Conservation (phyloP, 1,284 basidiomycete genomes). For the Melampsora larici-populina region DNA sequence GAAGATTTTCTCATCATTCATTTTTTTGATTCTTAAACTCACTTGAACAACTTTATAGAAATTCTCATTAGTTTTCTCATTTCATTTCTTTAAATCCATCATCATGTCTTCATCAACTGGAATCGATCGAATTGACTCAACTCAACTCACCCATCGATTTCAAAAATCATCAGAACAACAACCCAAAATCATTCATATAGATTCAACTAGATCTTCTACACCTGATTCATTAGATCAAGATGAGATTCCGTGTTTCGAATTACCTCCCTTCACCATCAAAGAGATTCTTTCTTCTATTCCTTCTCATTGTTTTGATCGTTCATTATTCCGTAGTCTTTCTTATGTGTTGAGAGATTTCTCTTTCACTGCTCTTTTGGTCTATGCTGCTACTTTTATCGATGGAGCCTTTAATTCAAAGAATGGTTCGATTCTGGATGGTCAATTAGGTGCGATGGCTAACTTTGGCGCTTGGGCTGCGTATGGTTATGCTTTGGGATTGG, state of each 20-base stretch:
- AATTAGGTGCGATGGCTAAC: slow-evolving; percentile 26
- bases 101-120: not conserved
- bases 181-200: slow-evolving; percentile 34
- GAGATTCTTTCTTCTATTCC: slow-evolving; percentile 83
- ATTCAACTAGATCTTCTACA: slow-evolving; percentile 21
- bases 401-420: slow-evolving; percentile 16
- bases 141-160: not conserved
- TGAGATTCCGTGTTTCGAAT: slow-evolving; percentile 15
- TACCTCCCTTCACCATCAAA: slow-evolving; percentile 65
- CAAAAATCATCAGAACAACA: not conserved
- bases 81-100: not conserved
- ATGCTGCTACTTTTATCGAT: slow-evolving; percentile 25
- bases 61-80: not conserved
- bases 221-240: not conserved
- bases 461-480: slow-evolving; percentile 64
- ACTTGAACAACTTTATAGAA: no score
- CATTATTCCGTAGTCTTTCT: slow-evolving; percentile 72
- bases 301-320: slow-evolving; percentile 84
- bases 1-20: no score
- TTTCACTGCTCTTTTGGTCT: slow-evolving; percentile 22
- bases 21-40: no score
- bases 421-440: slow-evolving; percentile 16
- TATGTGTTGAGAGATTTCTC: slow-evolving; percentile 60
- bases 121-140: not conserved
- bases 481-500: slow-evolving; percentile 39